These are phyloP conservation scores for Anthracocystis walkeri DNA, from an alignment of 1,284 basidiomycete genomes.

Conservation along the genomic window DNA sequence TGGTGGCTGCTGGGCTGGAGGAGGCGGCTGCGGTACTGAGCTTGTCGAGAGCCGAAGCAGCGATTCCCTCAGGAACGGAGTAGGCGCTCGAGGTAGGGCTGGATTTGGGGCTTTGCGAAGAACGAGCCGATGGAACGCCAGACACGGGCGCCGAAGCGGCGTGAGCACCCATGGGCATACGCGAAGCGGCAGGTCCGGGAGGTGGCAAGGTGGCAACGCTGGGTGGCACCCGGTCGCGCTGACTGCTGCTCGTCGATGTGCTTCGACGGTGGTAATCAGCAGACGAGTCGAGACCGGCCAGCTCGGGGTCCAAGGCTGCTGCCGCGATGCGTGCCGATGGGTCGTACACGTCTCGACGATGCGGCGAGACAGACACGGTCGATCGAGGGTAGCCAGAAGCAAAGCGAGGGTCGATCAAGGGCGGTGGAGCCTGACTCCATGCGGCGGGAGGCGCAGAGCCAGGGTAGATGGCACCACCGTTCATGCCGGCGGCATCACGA, in stretches of 20 bases:
- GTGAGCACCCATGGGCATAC: constrained; percentile 10
- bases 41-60: constrained; percentile 44
- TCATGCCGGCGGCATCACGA: constrained; percentile 24
- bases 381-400: constrained; percentile 37
- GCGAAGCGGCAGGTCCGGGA: constrained; percentile 19
- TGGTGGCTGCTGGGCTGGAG: constrained; percentile 12
- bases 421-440: constrained; percentile 28
- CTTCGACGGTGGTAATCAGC: constrained; percentile 43
- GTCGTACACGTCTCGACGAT: constrained; percentile 31
- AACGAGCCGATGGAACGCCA: constrained; percentile 38
- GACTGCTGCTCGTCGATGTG: constrained; percentile 44
- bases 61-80: constrained; percentile 43
- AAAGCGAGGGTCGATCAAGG: constrained; percentile 39
- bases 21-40: constrained; percentile 27
- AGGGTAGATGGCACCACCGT: constrained; percentile 18
- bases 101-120: constrained; percentile 54
- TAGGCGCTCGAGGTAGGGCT: constrained; percentile 48
- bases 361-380: constrained; percentile 35
- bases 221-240: constrained; percentile 31
- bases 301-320: constrained; percentile 38
- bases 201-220: constrained; percentile 23
- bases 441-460: constrained; percentile 23
- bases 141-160: constrained; percentile 48
- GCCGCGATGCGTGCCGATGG: constrained; percentile 25
- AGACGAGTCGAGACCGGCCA: constrained; percentile 21